phyloP scores from a whole-genome alignment of 352 stramenopile species.

The Phytophthora cactorum region DNA sequence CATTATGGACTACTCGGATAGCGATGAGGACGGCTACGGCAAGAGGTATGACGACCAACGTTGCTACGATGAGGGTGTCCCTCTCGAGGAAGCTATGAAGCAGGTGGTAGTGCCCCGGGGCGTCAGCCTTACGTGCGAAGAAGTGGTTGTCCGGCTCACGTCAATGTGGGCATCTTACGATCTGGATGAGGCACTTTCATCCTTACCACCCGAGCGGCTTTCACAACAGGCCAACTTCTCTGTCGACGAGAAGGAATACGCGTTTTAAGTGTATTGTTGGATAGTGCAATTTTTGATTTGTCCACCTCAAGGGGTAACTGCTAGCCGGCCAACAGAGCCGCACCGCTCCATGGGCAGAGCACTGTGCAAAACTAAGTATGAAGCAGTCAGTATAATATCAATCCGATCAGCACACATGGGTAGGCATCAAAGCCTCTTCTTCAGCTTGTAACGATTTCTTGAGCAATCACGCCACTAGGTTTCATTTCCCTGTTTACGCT shows the following conservation, averaged over 20 bases:
- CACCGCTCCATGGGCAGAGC: slow-evolving; percentile 28
- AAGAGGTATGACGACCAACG: slow-evolving; percentile 66
- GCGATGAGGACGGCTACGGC: slow-evolving; percentile 48
- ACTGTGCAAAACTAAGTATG: slow-evolving; percentile 48
- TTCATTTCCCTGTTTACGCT: slow-evolving; percentile 11
- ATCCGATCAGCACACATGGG: slow-evolving; percentile 21
- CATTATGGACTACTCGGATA: slow-evolving; percentile 46
- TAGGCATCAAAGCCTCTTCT: slow-evolving; percentile 12
- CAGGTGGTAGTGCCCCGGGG: slow-evolving; percentile 74
- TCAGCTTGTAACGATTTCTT: slow-evolving; percentile 1
- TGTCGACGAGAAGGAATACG: slow-evolving; percentile 47
- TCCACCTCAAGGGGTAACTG: slow-evolving; percentile 24
- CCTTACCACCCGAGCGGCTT: slow-evolving; percentile 51
- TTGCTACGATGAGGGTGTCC: slow-evolving; percentile 71
- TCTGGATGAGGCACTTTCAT: slow-evolving; percentile 57
- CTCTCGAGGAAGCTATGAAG: slow-evolving; percentile 80
- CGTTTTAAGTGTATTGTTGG: slow-evolving; percentile 34
- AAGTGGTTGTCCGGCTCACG: slow-evolving; percentile 76
- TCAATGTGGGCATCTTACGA: slow-evolving; percentile 86
- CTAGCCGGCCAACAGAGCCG: slow-evolving; percentile 30
- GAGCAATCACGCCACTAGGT: slow-evolving; percentile 9
- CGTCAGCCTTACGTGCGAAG: slow-evolving; percentile 64
- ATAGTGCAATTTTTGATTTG: slow-evolving; percentile 38
- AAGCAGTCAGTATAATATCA: slow-evolving; percentile 46
- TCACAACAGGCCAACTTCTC: slow-evolving; percentile 58